Conservation (phyloP, 139 green algal genomes). For the Chlorella sorokiniana region DNA sequence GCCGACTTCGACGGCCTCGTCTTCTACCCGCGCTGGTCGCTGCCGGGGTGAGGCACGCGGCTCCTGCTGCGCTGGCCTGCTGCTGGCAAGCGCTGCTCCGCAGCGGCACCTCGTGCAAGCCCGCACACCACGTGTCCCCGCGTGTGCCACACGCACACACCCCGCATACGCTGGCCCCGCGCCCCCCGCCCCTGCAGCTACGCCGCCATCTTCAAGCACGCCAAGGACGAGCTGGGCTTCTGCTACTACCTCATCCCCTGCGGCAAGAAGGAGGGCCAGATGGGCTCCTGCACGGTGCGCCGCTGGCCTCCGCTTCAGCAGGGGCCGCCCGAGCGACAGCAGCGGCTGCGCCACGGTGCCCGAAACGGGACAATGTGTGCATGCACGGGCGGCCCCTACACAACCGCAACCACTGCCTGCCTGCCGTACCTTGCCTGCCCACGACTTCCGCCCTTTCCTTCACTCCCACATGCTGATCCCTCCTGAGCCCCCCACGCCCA, state of each 20-base stretch:
- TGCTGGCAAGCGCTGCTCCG: too few relatives aligned
- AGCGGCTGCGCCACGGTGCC: too few relatives aligned
- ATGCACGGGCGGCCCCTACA: too few relatives aligned
- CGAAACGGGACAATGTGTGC: too few relatives aligned
- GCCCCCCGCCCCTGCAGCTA: constrained; percentile 30
- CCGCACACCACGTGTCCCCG: too few relatives aligned
- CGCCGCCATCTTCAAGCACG: constrained; percentile 79
- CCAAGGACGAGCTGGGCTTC: constrained; percentile 92
- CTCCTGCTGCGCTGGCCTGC: not conserved
- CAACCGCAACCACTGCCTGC: not conserved
- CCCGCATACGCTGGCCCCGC: not conserved
- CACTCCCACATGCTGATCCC: too few relatives aligned
- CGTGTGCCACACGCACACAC: too few relatives aligned
- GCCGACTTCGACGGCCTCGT: constrained; percentile 87
- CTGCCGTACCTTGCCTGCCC: not conserved
- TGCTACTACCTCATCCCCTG: constrained; percentile 95
- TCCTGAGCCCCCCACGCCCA: too few relatives aligned
- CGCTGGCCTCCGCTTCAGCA: not conserved
- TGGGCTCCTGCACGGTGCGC: constrained; percentile 72
- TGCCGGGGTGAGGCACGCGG: constrained; percentile 72
- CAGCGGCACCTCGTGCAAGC: too few relatives aligned
- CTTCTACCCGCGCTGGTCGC: constrained; percentile 77
- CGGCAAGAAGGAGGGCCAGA: constrained; percentile 63
- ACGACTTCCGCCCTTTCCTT: not conserved
- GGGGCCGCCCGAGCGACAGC: too few relatives aligned